These are phyloP conservation scores for Nothophaeocryptopus gaeumannii DNA, from an alignment of 2,329 filamentous ascomycete species.

Conservation along the genomic window DNA sequence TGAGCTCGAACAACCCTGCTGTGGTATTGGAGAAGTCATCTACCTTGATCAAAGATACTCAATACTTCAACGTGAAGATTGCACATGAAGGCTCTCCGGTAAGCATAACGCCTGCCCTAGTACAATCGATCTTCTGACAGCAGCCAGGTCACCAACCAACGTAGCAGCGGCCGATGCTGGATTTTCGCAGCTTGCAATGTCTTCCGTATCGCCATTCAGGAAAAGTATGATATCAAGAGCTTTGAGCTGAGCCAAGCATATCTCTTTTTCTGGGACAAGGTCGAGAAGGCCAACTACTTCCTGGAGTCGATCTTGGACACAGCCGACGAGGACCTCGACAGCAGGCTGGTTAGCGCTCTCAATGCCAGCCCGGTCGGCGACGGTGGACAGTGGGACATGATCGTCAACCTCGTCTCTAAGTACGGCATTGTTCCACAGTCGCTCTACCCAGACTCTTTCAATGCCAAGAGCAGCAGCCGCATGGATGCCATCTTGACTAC, in stretches of 20 bases:
- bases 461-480: slow-evolving; percentile 65
- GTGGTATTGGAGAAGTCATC: slow-evolving; percentile 63
- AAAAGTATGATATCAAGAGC: slow-evolving; percentile 69
- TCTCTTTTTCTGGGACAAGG: slow-evolving; percentile 90
- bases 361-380: slow-evolving; percentile 69
- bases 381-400: slow-evolving; percentile 91
- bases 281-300: slow-evolving; percentile 89
- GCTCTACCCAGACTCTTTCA: slow-evolving; percentile 79
- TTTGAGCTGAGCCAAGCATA: slow-evolving; percentile 89
- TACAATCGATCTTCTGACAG: not conserved
- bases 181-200: slow-evolving; percentile 89
- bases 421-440: slow-evolving; percentile 79
- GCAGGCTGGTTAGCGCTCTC: slow-evolving; percentile 68
- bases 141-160: slow-evolving; percentile 72
- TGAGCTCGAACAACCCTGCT: slow-evolving; percentile 65
- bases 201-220: slow-evolving; percentile 84
- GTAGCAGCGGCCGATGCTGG: slow-evolving; percentile 81
- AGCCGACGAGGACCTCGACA: slow-evolving; percentile 65
- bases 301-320: slow-evolving; percentile 80
- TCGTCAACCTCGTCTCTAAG: slow-evolving; percentile 78
- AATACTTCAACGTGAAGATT: slow-evolving; percentile 80
- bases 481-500: slow-evolving; percentile 76
- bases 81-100: slow-evolving; percentile 72
- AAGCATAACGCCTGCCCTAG: not conserved
- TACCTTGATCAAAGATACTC: slow-evolving; percentile 65